Base-by-base conservation (phyloP, 2,329 filamentous ascomycete genomes). In the Diaporthe sp. region DNA sequence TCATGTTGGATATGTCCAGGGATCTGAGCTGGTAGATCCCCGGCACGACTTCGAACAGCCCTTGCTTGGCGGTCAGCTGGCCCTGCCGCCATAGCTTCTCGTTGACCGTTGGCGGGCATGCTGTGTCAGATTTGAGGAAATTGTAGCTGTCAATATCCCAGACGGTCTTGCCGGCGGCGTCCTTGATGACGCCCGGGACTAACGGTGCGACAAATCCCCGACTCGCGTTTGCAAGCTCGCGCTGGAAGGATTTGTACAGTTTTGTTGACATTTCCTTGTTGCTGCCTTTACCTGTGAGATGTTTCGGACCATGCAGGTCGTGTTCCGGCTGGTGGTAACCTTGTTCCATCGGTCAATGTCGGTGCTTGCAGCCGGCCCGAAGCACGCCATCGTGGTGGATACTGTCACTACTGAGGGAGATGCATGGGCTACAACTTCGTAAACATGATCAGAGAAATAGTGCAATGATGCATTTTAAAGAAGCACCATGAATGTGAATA, bases 11-110 rank as follows among this genome's bases (percentile, higher is more conserved):
- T 12, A 86, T 59, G 72, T 86, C 84, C 19, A 85, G 77, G 5
- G 81, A 84, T 42, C 83, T 83, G 17, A 85, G 77, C 76, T 86
- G 84, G 73, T 84, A 85, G 19, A 86, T 83, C 22, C 81, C 80
- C 1, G 76, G 73, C 1, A 73, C 77, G 42, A 86, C 79, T 56
- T 82, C 75, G 76, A 79, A 86, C 1, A 86, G 79, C 0, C 84
- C 80, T 59, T 83, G 79, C 27, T 78, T 80, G 22, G 75, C 76
- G 35, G 73, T 76, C 15, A 84, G 77, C 72, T 82, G 80, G 6
- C 75, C 78, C 72, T 84, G 82, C 19, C 82, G 77, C 83, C 83
- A 84, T 44, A 85, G 77, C 22, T 78, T 79, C 2, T 79, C 78
- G 47, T 83, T 78, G 9, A 78, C 82, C 0, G 79, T 82, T 0